These are phyloP conservation scores for Tremella fuciformis DNA, from an alignment of 768 basidiomycete species.

Conservation along the genomic window DNA sequence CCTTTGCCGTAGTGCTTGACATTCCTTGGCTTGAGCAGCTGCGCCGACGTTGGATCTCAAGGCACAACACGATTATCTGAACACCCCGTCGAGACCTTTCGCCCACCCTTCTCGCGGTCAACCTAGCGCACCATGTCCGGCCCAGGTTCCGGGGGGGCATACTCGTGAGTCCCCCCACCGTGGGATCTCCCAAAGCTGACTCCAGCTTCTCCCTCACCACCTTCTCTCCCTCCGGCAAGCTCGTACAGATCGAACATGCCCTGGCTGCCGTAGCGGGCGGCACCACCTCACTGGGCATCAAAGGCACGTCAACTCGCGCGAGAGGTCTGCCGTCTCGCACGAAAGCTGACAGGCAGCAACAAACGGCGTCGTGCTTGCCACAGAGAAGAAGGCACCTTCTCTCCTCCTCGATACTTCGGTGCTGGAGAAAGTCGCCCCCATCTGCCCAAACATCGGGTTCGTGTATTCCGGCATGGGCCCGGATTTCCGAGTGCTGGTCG, in stretches of 20 bases:
- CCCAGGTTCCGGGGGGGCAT: slow-evolving; percentile 1
- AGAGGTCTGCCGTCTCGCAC: slow-evolving; percentile 7
- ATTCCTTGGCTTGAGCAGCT: no score
- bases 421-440: slow-evolving; percentile 93
- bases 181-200: not conserved
- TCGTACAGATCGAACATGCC: slow-evolving; percentile 99
- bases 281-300: slow-evolving; percentile 95
- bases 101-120: no score
- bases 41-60: no score
- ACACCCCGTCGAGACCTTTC: no score
- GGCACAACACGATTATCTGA: no score
- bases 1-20: no score
- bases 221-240: slow-evolving; percentile 95
- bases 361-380: slow-evolving; percentile 98
- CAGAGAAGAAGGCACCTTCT: slow-evolving; percentile 98
- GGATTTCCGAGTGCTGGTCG: slow-evolving; percentile 90
- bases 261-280: slow-evolving; percentile 92
- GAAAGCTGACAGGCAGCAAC: slow-evolving; percentile 62
- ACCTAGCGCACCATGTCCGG: no score
- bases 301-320: slow-evolving; percentile 60
- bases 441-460: slow-evolving; percentile 98
- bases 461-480: slow-evolving; percentile 99
- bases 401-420: slow-evolving; percentile 96
- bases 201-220: slow-evolving; percentile 95
- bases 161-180: not conserved